Percentiles rank a stretch among this genome's conserved stretches.
Conservation (phyloP, 306 rosid species). For the Gillenia trifoliata region DNA sequence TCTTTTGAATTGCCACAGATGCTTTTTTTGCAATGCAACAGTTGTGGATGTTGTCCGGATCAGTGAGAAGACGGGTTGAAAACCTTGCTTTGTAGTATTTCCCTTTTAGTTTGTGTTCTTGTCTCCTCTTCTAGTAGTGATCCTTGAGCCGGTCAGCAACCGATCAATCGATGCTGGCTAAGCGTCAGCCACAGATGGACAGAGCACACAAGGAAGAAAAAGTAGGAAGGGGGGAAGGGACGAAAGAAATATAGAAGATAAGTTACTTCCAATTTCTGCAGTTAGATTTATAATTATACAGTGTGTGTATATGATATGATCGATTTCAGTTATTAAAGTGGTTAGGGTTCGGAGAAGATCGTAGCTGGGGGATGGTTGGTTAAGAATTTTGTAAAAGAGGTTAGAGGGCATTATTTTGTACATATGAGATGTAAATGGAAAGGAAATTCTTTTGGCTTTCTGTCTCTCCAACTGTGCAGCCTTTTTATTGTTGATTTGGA, state of each 20-base stretch:
- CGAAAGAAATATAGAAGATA: not conserved
- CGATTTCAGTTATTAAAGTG: not conserved
- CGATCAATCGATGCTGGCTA: not conserved
- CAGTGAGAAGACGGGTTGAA: constrained; percentile 34
- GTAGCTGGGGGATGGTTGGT: constrained; percentile 21
- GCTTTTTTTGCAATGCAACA: constrained; percentile 95
- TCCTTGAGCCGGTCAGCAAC: constrained; percentile 19
- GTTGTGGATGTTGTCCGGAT: constrained; percentile 55
- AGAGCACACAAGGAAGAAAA: not conserved
- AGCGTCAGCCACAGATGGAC: constrained; percentile 2
- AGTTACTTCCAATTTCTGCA: not conserved
- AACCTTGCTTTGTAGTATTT: constrained; percentile 2
- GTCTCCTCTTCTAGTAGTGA: not conserved
- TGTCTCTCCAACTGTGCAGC: not conserved
- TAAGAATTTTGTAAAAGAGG: constrained; percentile 63
- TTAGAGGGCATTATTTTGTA: constrained; percentile 60
- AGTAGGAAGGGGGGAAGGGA: not conserved
- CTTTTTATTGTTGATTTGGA: not conserved
- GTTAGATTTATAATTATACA: not conserved
- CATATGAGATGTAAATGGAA: constrained; percentile 80
- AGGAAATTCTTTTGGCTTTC: constrained; percentile 32
- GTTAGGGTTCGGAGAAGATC: constrained; percentile 7
- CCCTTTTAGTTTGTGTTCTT: not conserved
- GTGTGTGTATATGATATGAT: constrained; percentile 14
- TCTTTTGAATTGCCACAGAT: constrained; percentile 94